Conservation (phyloP, 2,329 filamentous ascomycete genomes). For the Xylariaceae sp. region DNA sequence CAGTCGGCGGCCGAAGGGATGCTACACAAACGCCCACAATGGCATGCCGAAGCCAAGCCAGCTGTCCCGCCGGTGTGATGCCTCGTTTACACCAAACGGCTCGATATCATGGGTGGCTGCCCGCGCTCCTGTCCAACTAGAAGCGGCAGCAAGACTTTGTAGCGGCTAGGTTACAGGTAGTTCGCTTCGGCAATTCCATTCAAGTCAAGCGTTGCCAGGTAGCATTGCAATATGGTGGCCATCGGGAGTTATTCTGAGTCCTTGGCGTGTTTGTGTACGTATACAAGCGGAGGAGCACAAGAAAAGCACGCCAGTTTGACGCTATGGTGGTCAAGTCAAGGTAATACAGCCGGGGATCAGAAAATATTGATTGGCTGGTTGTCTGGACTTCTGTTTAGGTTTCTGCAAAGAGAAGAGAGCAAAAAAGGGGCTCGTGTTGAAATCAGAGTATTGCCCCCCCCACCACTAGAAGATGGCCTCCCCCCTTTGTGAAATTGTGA, state of each 20-base stretch:
- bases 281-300: background rate
- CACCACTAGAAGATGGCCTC: background rate
- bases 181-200: background rate
- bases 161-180: background rate
- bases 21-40: too few species aligned
- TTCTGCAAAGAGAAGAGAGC: background rate
- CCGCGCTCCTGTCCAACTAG: background rate
- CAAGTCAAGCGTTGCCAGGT: too few species aligned
- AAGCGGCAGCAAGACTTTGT: background rate
- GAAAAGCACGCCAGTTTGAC: background rate
- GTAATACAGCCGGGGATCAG: background rate
- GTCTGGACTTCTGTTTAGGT: background rate
- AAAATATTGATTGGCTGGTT: background rate
- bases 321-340: background rate
- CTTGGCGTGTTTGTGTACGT: background rate
- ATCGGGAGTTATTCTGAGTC: too few species aligned
- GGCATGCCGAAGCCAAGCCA: too few species aligned
- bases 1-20: too few species aligned
- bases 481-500: background rate
- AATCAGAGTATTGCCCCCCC: background rate
- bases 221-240: too few species aligned
- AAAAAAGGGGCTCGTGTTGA: background rate
- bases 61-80: background rate
- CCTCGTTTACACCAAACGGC: background rate
- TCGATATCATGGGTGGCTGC: background rate